Evolutionary conservation across 2,329 filamentous ascomycete species (phyloP), one percentile per base, ranked within the genome.

Genomic region (Calonectria pteridis): DNA sequence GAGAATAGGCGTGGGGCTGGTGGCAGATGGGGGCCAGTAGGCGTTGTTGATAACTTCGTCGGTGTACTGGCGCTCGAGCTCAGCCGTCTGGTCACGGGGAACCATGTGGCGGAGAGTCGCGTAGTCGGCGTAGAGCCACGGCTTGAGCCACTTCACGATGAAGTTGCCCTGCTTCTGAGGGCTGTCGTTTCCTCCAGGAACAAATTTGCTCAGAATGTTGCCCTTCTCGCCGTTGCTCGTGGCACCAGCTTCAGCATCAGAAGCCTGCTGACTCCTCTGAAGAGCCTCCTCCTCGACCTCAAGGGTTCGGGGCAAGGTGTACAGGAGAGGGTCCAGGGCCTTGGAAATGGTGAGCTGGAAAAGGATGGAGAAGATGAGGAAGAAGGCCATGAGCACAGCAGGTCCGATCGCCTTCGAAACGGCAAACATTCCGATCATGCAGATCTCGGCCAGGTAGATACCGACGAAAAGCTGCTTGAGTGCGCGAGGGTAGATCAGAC

Each of bases 381-480:
- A 94, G 77, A 94, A 85, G 70, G 93, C 90, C 90, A 95, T 95
- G 46, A 97, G 86, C 35, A 95, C 87, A 72, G 96, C 85, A 1
- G 95, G 95, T 1, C 94, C 94, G 16, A 92, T 81, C 1, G 91
- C 90, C 67, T 87, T 85, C 86, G 91, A 90, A 70, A 96, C 91
- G 53, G 91, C 91, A 81, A 98, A 97, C 46, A 98, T 89, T 67
- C 95, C 95, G 75, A 97, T 91, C 78, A 98, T 87, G 83, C 94
- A 96, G 69, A 96, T 85, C 79, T 96, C 92, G 0, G 93, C 91
- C 18, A 98, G 86, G 84, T 98, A 98, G 62, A 97, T 88, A 67
- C 95, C 95, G 2, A 93, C 91, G 53, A 96, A 91, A 37, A 97
- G 90, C 75, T 98, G 96, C 87, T 98, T 95, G 53, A 98, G 89